These are phyloP conservation scores for Fraxinus paxiana DNA, from an alignment of 305 asterid species.

Conservation along the genomic window DNA sequence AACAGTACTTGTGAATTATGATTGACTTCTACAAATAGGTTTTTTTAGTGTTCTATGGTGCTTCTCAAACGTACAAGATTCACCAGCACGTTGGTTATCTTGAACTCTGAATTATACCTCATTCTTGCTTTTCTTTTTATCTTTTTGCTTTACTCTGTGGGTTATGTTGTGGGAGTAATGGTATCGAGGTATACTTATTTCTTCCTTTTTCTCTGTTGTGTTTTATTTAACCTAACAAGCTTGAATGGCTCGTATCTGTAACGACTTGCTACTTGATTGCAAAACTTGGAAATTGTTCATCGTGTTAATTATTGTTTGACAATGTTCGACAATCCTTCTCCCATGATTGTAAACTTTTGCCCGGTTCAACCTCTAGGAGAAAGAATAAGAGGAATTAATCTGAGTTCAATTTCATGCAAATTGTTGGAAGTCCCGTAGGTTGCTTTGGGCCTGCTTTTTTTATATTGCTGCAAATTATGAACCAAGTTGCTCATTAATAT, in stretches of 20 bases:
- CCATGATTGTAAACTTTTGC: neutral
- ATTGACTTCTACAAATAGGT: slow-evolving; percentile 16
- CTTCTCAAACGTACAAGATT: slow-evolving; percentile 16
- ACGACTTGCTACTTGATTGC: neutral
- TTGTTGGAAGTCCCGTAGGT: too few relatives aligned
- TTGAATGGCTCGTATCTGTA: neutral
- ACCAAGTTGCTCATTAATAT: too few relatives aligned
- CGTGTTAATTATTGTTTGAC: neutral
- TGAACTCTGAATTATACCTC: slow-evolving; percentile 14
- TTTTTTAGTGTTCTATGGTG: neutral
- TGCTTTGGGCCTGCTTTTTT: too few relatives aligned
- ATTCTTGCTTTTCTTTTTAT: neutral
- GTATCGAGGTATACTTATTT: neutral
- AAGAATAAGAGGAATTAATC: neutral
- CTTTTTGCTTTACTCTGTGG: neutral
- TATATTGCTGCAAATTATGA: too few relatives aligned
- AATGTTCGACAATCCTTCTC: neutral
- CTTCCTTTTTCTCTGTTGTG: neutral
- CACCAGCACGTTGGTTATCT: slow-evolving; percentile 10
- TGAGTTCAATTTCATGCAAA: neutral
- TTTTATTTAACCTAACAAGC: neutral
- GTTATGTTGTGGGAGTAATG: neutral
- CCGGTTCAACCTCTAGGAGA: neutral
- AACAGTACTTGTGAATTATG: slow-evolving; percentile 56
- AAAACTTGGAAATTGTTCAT: neutral